These are phyloP conservation scores for Edaphochlamys debaryana DNA, from an alignment of 139 green algal genomes.

Conservation along the genomic window DNA sequence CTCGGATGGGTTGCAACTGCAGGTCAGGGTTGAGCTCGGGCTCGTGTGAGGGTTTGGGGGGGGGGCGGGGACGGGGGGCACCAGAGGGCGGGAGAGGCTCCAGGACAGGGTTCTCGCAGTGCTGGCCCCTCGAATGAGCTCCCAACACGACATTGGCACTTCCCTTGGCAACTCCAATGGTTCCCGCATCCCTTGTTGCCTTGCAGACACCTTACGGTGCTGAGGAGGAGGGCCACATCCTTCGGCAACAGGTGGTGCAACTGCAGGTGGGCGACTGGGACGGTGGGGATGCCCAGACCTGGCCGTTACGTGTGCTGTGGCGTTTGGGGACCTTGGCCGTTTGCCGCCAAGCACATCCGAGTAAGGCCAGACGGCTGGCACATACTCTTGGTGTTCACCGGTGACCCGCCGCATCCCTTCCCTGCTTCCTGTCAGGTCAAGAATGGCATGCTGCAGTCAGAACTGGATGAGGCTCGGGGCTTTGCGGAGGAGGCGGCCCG, in stretches of 20 bases:
- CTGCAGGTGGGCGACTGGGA: background rate
- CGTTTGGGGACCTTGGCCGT: no score
- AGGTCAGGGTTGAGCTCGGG: background rate
- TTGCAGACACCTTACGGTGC: background rate
- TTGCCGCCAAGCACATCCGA: background rate
- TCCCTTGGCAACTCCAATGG: background rate
- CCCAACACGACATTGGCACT: no score
- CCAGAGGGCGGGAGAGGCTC: background rate
- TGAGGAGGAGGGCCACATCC: background rate
- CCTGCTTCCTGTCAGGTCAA: constrained; percentile 13
- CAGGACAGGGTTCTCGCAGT: background rate
- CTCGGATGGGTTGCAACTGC: background rate
- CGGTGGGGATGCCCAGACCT: background rate
- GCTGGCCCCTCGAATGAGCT: no score
- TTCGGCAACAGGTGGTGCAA: constrained; percentile 26
- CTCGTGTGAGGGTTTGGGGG: no score
- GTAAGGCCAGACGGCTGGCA: no score
- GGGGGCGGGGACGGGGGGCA: no score
- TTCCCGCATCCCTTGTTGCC: background rate
- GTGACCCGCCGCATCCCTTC: background rate
- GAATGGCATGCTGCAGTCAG: constrained; percentile 43
- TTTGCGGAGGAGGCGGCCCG: constrained; percentile 15
- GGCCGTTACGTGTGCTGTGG: background rate
- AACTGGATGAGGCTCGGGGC: constrained; percentile 40
- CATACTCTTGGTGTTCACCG: background rate